Conservation (phyloP, 2,329 filamentous ascomycete species). For the Thermothelomyces thermophilus region DNA sequence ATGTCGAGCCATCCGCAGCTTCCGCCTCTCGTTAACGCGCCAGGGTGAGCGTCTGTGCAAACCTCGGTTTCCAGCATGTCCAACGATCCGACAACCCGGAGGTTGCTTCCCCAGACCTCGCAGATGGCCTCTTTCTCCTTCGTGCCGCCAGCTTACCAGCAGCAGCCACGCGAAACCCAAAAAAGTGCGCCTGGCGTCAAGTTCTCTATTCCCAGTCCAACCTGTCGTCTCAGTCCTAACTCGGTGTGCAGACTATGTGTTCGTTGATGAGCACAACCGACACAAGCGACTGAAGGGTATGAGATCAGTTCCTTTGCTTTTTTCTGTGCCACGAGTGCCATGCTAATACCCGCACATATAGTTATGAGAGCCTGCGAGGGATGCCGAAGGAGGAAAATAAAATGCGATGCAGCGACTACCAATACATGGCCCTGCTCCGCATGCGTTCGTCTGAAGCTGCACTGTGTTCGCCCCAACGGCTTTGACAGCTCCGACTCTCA, state of each 20-base stretch:
- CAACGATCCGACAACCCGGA: constrained; percentile 54
- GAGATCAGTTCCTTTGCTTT: constrained; percentile 16
- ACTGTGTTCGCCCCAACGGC: constrained; percentile 84
- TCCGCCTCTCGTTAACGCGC: constrained; percentile 10
- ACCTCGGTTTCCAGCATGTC: constrained; percentile 45
- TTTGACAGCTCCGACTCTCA: constrained; percentile 55
- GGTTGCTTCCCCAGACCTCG: constrained; percentile 58
- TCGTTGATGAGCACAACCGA: constrained; percentile 96
- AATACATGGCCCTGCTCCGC: constrained; percentile 97
- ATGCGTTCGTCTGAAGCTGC: constrained; percentile 84
- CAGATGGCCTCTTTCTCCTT: constrained; percentile 73
- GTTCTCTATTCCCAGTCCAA: not conserved
- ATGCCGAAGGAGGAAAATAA: constrained; percentile 91
- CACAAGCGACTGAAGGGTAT: constrained; percentile 93
- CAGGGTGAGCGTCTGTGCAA: constrained; percentile 20
- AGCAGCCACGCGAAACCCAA: constrained; percentile 66
- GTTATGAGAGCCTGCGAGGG: constrained; percentile 98
- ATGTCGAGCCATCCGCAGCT: constrained; percentile 12
- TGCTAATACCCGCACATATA: constrained; percentile 39
- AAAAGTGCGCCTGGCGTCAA: constrained; percentile 58
- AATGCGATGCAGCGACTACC: constrained; percentile 93
- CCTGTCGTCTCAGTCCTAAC: constrained; percentile 27
- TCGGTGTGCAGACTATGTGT: constrained; percentile 75
- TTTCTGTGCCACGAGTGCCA: not conserved
- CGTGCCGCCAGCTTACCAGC: constrained; percentile 53